phyloP scores from a whole-genome alignment of 2,329 filamentous ascomycete species.

The Hansfordia pulvinata region DNA sequence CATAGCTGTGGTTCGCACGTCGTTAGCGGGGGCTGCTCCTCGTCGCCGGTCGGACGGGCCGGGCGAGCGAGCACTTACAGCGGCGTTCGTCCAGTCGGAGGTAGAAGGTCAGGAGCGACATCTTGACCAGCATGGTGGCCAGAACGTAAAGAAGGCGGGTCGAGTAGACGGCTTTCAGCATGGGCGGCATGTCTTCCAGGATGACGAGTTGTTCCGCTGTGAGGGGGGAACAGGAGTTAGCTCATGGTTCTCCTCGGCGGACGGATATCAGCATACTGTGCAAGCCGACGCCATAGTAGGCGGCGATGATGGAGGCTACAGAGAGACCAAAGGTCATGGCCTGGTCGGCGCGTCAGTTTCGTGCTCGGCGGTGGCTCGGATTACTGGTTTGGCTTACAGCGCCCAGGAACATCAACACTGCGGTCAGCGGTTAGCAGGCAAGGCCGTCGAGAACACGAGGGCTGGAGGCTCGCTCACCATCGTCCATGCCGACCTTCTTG shows the following conservation, averaged over 20 bases:
- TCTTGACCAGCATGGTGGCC: slow-evolving; percentile 5
- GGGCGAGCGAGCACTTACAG: too few species aligned
- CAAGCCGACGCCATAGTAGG: slow-evolving; percentile 4
- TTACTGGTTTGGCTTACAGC: slow-evolving; percentile 1
- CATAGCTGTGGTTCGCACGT: too few species aligned
- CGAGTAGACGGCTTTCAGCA: slow-evolving; percentile 5
- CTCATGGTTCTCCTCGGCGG: too few species aligned
- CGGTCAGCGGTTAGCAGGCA: too few species aligned
- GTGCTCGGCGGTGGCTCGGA: too few species aligned
- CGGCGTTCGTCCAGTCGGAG: slow-evolving; percentile 4
- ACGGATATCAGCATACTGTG: too few species aligned
- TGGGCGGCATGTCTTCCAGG: slow-evolving; percentile 2
- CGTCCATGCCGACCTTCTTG: slow-evolving; percentile 4
- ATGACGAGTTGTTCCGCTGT: neutral
- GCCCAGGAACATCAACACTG: slow-evolving; percentile 5
- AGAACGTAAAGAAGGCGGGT: slow-evolving; percentile 4
- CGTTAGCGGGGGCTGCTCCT: too few species aligned
- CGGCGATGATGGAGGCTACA: slow-evolving; percentile 3
- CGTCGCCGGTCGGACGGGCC: too few species aligned
- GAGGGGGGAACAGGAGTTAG: too few species aligned
- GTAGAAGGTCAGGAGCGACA: slow-evolving; percentile 5
- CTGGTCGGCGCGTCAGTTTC: neutral
- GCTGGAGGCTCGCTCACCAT: slow-evolving; percentile 1
- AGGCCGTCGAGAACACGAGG: too few species aligned
- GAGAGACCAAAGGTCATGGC: slow-evolving; percentile 5